A percentile compares a stretch with the other conserved stretches of the same genome.
Evolutionary conservation across 108 stramenopile genomes (phyloP).

Genomic region (Hondaea fermentalgiana): DNA sequence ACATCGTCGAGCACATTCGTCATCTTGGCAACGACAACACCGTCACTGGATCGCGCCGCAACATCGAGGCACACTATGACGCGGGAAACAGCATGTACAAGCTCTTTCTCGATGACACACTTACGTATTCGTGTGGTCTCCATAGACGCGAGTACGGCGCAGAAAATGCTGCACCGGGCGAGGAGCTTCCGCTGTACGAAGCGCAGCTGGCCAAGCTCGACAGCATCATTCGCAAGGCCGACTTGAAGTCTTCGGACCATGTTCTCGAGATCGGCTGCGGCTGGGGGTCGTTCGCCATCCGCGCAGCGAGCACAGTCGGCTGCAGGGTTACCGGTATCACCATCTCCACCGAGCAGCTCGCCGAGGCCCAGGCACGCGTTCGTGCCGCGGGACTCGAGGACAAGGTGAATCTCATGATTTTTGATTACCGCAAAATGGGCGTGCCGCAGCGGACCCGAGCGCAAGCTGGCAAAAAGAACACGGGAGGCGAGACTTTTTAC

Average conservation of each 20-base stretch:
- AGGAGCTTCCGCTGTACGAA: slow-evolving; percentile 63
- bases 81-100: slow-evolving; percentile 78
- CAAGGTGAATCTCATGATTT: slow-evolving; percentile 42
- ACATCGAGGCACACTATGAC: slow-evolving; percentile 96
- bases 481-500: slow-evolving; percentile 11
- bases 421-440: background rate
- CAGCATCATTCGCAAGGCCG: slow-evolving; percentile 65
- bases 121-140: slow-evolving; percentile 81
- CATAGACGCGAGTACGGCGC: slow-evolving; percentile 27
- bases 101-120: slow-evolving; percentile 70
- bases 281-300: slow-evolving; percentile 85
- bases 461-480: background rate
- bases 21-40: slow-evolving; percentile 81
- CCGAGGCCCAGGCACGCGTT: slow-evolving; percentile 72
- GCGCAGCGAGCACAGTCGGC: slow-evolving; percentile 75
- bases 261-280: slow-evolving; percentile 91
- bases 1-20: background rate
- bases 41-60: slow-evolving; percentile 53
- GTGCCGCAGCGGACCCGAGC: background rate
- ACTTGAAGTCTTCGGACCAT: slow-evolving; percentile 46
- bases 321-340: slow-evolving; percentile 85
- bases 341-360: slow-evolving; percentile 81
- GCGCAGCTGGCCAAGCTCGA: slow-evolving; percentile 93
- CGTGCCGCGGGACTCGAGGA: slow-evolving; percentile 62
- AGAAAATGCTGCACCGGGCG: slow-evolving; percentile 25